Evolutionary conservation across 495 filamentous ascomycete species (phyloP), one percentile per base, ranked within the genome.

Genomic region (Penicillium coprophilum): DNA sequence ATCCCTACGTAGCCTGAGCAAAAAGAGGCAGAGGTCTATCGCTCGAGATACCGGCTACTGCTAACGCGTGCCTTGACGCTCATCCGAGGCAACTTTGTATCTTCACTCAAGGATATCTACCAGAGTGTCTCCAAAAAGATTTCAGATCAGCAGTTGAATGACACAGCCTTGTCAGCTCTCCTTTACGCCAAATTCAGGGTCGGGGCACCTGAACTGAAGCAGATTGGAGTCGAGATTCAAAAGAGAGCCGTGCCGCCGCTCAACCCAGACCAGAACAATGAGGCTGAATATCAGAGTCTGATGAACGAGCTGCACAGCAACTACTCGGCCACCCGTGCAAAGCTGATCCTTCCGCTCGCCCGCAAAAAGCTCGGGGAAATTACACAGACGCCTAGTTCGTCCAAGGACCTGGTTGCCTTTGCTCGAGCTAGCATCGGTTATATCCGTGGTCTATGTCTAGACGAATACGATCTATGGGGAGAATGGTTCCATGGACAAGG

Each of bases 61-160:
- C 75, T 91, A 54, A 91, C 87, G 6, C 83, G 87, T 43, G 87
- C 84, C 15, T 74, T 91, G 27, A 91, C 87, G 0, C 82, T 96
- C 23, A 92, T 95, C 38, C 87, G 94, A 17, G 93, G 93, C 52
- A 87, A 91, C 59, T 90, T 96, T 40, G 85, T 96, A 9, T 77
- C 88, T 40, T 72, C 83, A 15, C 72, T 91, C 5, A 80, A 83
- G 30, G 88, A 92, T 48, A 85, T 87, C 47, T 80, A 87, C 41
- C 78, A 83, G 32, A 87, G 85, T 59, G 86, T 90, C 11, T 77
- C 83, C 10, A 87, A 85, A 60, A 85, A 87, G 44, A 82, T 91
- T 50, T 80, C 85, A 27, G 83, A 88, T 58, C 80, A 82, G 43
- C 84, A 88, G 50, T 76, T 90, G 46, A 92, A 88, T 51, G 88